A percentile compares a stretch with the other conserved stretches of the same genome.
phyloP scores from a whole-genome alignment of 2,329 filamentous ascomycete species.

The Exophiala xenobiotica region DNA sequence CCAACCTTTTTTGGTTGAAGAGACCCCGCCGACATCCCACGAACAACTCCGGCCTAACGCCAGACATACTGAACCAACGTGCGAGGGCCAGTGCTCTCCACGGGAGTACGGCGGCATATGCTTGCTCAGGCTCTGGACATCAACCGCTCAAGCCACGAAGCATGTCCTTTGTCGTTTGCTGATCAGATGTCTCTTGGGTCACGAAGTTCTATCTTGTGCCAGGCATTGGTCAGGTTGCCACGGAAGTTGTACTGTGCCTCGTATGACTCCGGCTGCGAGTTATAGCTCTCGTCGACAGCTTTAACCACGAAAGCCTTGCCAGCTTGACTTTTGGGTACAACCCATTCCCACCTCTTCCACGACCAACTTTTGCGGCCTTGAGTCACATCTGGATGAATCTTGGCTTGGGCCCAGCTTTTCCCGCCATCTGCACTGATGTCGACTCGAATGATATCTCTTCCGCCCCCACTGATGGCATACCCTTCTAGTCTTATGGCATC shows the following conservation, averaged over 20 bases:
- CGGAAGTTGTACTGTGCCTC: conserved; percentile 55
- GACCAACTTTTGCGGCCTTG: conserved; percentile 57
- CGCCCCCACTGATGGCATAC: conserved; percentile 68
- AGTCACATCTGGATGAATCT: conserved; percentile 54
- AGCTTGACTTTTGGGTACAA: conserved; percentile 44
- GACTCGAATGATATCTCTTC: conserved; percentile 64
- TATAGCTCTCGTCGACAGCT: conserved; percentile 65
- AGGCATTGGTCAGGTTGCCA: conserved; percentile 66
- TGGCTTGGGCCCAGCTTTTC: conserved; percentile 63
- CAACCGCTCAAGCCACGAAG: too few species aligned
- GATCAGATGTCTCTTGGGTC: background rate
- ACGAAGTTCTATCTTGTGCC: conserved; percentile 55
- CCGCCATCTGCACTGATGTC: conserved; percentile 66
- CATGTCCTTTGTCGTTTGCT: too few species aligned
- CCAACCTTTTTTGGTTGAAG: background rate
- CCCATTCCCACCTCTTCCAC: conserved; percentile 63
- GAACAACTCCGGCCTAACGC: too few species aligned
- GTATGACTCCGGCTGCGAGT: conserved; percentile 60
- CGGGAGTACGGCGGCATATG: too few species aligned
- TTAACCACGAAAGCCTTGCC: conserved; percentile 62
- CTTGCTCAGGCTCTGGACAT: too few species aligned
- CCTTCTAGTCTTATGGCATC: conserved; percentile 48
- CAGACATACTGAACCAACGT: too few species aligned
- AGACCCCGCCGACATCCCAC: too few species aligned
- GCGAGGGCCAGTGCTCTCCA: too few species aligned